phyloP scores from a whole-genome alignment of 345 rosid species.

The Rhodamnia argentea region DNA sequence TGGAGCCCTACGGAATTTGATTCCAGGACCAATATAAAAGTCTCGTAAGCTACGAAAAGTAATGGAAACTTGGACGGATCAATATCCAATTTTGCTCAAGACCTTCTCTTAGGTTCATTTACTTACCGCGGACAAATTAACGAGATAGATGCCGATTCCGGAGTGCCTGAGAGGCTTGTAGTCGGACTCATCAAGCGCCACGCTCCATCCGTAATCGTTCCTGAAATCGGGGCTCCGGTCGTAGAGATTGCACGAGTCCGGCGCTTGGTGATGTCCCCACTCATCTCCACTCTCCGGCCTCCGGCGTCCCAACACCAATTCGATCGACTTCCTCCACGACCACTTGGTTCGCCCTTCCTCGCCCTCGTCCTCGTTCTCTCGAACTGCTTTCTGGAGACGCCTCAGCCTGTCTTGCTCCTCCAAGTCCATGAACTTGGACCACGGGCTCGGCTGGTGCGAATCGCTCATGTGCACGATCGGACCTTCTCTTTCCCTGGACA shows the following conservation, averaged over 20 bases:
- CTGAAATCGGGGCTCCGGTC: conserved; percentile 32
- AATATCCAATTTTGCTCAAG: neutral
- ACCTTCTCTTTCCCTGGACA: conserved; percentile 33
- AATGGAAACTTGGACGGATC: neutral
- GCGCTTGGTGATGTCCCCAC: neutral
- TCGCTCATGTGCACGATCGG: conserved; percentile 50
- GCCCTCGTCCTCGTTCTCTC: neutral
- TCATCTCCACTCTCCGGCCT: neutral
- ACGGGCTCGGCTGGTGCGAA: conserved; percentile 28
- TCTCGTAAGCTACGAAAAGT: neutral
- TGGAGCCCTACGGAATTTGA: conserved; percentile 45
- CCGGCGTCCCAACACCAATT: conserved; percentile 11
- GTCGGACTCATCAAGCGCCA: conserved; percentile 45
- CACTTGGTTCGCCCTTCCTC: conserved; percentile 14
- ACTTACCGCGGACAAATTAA: conserved; percentile 70
- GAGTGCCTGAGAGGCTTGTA: conserved; percentile 54
- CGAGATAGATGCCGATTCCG: conserved; percentile 60
- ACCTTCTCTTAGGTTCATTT: neutral
- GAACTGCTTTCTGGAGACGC: conserved; percentile 40
- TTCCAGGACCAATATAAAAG: neutral
- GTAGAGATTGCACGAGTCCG: conserved; percentile 54
- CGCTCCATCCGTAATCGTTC: conserved; percentile 75
- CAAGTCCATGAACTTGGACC: conserved; percentile 45
- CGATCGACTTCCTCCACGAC: conserved; percentile 55
- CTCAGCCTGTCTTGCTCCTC: conserved; percentile 33